Evolutionary conservation across 2,329 filamentous ascomycete species (phyloP), one percentile per base, ranked within the genome.

Genomic region (Coleophoma eucalyptorum): DNA sequence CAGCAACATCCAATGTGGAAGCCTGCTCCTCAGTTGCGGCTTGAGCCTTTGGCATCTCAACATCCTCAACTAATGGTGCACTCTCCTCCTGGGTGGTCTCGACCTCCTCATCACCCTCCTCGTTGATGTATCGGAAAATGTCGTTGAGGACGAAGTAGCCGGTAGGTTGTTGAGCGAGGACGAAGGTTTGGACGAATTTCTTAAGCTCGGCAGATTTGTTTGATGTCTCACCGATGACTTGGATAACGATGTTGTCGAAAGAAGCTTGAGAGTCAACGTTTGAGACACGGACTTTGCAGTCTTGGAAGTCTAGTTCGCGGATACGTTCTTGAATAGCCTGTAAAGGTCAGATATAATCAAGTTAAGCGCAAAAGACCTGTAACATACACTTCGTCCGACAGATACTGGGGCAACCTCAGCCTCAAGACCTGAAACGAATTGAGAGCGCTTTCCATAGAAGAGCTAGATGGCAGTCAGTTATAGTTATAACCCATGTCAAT

Each of bases 121-220:
- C 90, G 58, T 87, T 84, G 59, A 99, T 85, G 72, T 95, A 97
- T 62, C 94, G 83, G 76, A 97, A 90, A 68, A 99, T 96, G 67
- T 99, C 94, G 72, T 99, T 99, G 62, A 99, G 82, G 33, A 99
- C 93, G 63, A 96, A 99, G 78, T 97, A 99, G 57, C 94, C 94
- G 51, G 93, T 96, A 46, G 90, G 90, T 75, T 99, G 94, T 71
- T 93, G 86, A 45, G 94, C 94, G 56, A 99, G 88, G 56, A 99
- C 90, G 63, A 99, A 99, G 48, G 93, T 97, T 79, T 99, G 94
- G 38, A 92, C 88, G 66, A 99, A 99, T 71, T 97, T 97, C 77
- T 89, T 92, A 65, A 93, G 90, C 52, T 94, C 89, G 57, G 86
- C 86, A 45, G 83, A 84, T 72, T 95, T 95, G 82, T 96, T 97